Evolutionary conservation across 768 basidiomycete genomes (phyloP), one percentile per base, ranked within the genome.

Genomic region (Xerocomus spinulosus): DNA sequence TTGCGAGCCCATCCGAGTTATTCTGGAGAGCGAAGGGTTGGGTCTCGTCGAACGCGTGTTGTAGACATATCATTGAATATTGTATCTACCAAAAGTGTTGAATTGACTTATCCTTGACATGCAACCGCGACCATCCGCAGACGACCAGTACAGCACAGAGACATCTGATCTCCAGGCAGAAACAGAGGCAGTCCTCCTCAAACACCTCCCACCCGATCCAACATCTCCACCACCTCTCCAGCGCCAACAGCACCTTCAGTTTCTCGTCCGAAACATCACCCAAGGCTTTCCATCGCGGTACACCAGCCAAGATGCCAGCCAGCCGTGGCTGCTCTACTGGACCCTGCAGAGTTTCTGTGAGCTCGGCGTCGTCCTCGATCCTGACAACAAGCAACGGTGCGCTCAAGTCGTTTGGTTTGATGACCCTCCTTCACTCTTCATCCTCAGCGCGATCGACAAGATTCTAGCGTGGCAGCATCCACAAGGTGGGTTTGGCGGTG

Each of bases 261-360:
- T 81, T 60, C 78, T 95, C 20, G 73, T 81, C 2, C 75, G 83
- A 21, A 80, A 84, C 52, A 75, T 92, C 44, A 60, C 83, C 8
- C 87, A 92, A 60, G 83, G 90, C 2, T 87, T 98, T 36, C 91
- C 93, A 0, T 71, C 75, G 10, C 74, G 83, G 46, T 98, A 91
- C 63, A 76, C 73, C 17, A 83, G 82, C 38, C 87, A 97, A 58
- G 96, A 98, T 63, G 94, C 95, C 0, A 93, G 90, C 55, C 85
- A 95, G 58, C 88, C 96, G 0, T 98, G 96, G 96, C 71, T 97
- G 24, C 64, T 97, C 50, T 97, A 89, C 69, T 98, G 96, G 94
- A 84, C 83, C 0, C 62, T 94, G 9, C 93, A 99, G 57, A 75
- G 84, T 13, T 86, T 96, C 58, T 85, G 87, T 56, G 62, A 82